Base-by-base conservation (phyloP, 2,329 filamentous ascomycete species). In the Xylariaceae sp. region DNA sequence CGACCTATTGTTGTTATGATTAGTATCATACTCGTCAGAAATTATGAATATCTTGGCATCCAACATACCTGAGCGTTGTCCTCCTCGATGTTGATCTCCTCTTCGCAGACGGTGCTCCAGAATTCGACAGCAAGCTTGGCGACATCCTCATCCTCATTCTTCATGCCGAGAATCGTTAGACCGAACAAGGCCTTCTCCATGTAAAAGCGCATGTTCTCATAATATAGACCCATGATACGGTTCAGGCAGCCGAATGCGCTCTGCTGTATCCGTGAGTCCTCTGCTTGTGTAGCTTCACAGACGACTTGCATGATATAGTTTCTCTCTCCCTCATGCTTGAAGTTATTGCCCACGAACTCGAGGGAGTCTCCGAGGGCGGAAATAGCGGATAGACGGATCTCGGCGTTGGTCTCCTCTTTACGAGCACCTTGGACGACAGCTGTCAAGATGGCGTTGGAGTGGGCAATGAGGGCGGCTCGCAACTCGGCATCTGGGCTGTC, bases 221-320 rank as follows among this genome's bases (percentile, higher is more conserved):
- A 98, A 77, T 98, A 98, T 53, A 96, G 80, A 50, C 80, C 88
- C 93, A 98, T 98, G 69, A 98, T 97, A 62, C 93, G 84, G 79
- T 98, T 98, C 57, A 98, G 74, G 68, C 93, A 97, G 60, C 93
- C 93, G 66, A 96, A 98, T 35, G 93, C 88, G 50, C 90, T 91
- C 66, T 95, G 89, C 70, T 97, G 91, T 67, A 98, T 94, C 64
- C 90, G 82, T 48, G 80, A 81, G 68, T 98, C 93, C 1, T 86
- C 78, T 58, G 92, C 90, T 73, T 98, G 93, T 44, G 93, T 98
- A 59, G 93, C 93, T 75, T 98, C 93, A 72, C 93, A 98, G 62
- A 98, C 89, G 55, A 98, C 93, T 75, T 98, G 93, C 93, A 98
- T 98, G 64, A 98, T 98, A 76, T 97, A 98, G 75, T 98, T 98